A percentile compares a stretch with the other conserved stretches of the same genome.
These are phyloP conservation scores for Tulasnella sp. DNA, from an alignment of 768 basidiomycete species.

Conservation along the genomic window DNA sequence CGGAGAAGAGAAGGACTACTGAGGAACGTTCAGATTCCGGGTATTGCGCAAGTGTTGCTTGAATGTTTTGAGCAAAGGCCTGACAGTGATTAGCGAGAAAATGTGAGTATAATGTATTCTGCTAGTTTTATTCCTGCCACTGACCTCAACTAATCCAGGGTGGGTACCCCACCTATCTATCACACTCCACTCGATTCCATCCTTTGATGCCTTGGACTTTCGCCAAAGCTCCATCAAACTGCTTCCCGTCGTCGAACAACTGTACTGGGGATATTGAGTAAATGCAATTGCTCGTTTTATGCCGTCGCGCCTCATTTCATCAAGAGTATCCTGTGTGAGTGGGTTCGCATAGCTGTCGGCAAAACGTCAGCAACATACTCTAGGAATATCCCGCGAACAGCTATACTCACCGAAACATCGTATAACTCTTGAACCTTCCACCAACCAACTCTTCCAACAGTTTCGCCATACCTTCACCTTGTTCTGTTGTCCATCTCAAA, in stretches of 20 bases:
- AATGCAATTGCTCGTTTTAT: conserved; percentile 90
- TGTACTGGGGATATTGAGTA: conserved; percentile 97
- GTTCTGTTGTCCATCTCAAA: conserved; percentile 71
- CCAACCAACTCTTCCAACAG: conserved; percentile 93
- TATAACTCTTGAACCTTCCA: conserved; percentile 65
- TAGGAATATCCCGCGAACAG: background rate
- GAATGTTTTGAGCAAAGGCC: conserved; percentile 85
- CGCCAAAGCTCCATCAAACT: conserved; percentile 82
- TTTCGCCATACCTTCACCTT: conserved; percentile 80
- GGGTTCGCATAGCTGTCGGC: conserved; percentile 51
- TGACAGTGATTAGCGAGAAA: conserved; percentile 24
- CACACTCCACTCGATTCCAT: conserved; percentile 81
- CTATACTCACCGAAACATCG: conserved; percentile 62
- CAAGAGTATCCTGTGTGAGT: conserved; percentile 68
- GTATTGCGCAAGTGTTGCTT: conserved; percentile 68
- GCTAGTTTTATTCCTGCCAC: background rate
- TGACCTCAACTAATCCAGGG: conserved; percentile 86
- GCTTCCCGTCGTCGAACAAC: conserved; percentile 95
- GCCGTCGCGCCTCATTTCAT: conserved; percentile 78
- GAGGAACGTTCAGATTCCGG: conserved; percentile 48
- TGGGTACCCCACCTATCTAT: conserved; percentile 98
- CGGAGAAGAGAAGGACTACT: conserved; percentile 83
- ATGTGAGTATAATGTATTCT: background rate
- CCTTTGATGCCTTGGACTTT: conserved; percentile 30
- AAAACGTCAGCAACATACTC: background rate